Evolutionary conservation across 805 yeast genomes (phyloP).

Genomic region (Candida adriatica): DNA sequence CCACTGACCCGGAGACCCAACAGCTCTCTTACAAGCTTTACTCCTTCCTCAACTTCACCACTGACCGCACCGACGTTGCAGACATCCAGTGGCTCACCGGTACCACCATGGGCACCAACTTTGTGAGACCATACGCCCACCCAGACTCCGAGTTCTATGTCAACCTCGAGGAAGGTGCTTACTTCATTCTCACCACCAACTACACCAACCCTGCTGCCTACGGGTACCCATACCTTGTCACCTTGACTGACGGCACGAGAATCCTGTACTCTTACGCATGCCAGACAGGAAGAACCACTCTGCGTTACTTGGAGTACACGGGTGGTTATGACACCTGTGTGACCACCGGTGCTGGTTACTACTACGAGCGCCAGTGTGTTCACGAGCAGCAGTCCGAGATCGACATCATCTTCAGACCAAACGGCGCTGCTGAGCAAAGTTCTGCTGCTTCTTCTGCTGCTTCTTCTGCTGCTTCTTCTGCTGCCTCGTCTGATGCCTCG

Average conservation of each 20-base stretch:
- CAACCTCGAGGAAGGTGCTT: constrained; percentile 17
- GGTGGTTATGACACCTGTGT: background rate
- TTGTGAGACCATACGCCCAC: background rate
- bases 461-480: background rate
- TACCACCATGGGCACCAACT: constrained; percentile 1
- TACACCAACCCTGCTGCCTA: constrained; percentile 1
- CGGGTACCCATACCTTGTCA: background rate
- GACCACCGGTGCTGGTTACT: background rate
- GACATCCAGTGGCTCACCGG: constrained; percentile 11
- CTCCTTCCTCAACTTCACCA: constrained; percentile 14
- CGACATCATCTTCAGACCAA: background rate
- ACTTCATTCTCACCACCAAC: constrained; percentile 2
- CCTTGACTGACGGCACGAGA: background rate
- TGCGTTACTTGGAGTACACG: background rate
- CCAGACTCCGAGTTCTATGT: constrained; percentile 8
- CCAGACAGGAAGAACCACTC: background rate
- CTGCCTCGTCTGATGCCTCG: background rate
- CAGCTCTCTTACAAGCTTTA: constrained; percentile 5
- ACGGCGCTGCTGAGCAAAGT: too few relatives aligned
- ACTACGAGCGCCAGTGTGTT: background rate
- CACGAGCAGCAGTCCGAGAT: background rate
- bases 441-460: background rate
- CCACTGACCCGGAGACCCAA: background rate
- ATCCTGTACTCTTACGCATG: background rate
- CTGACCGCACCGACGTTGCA: constrained; percentile 12